phyloP scores from a whole-genome alignment of 345 rosid genomes.

The Gossypium bickii region DNA sequence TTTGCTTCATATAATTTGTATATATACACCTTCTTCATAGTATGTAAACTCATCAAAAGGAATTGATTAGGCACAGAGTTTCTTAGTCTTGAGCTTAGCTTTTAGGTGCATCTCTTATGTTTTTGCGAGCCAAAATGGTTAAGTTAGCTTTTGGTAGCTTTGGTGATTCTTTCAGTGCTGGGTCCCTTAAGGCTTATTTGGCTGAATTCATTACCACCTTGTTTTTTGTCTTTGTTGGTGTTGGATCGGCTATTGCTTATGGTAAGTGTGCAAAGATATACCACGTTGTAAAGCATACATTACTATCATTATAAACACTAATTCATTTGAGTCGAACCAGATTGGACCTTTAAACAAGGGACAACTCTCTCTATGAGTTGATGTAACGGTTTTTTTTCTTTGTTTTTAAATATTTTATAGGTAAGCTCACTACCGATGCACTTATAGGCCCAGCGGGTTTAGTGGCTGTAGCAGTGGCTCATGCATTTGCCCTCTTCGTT shows the following conservation, averaged over 20 bases:
- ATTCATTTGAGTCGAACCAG: too few species aligned
- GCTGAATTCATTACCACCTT: slow-evolving; percentile 90
- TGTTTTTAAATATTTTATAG: slow-evolving; percentile 17
- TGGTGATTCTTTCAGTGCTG: slow-evolving; percentile 64
- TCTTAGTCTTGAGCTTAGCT: neutral
- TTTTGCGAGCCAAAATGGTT: slow-evolving; percentile 44
- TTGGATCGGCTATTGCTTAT: slow-evolving; percentile 79
- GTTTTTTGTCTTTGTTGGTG: slow-evolving; percentile 87
- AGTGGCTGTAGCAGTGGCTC: slow-evolving; percentile 83
- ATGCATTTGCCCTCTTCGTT: slow-evolving; percentile 72
- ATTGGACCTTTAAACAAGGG: too few species aligned
- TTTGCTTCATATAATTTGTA: neutral
- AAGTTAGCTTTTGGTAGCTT: slow-evolving; percentile 60
- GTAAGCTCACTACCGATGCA: slow-evolving; percentile 64
- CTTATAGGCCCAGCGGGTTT: slow-evolving; percentile 73
- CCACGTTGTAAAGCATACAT: too few species aligned
- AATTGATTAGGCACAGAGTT: neutral
- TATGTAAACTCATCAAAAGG: neutral
- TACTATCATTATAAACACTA: too few species aligned
- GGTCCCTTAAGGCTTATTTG: slow-evolving; percentile 58
- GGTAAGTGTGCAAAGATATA: slow-evolving; percentile 21
- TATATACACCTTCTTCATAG: neutral
- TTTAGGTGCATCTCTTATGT: neutral
- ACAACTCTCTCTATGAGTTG: too few species aligned
- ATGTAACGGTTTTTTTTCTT: too few species aligned